phyloP scores from a whole-genome alignment of 2,329 filamentous ascomycete species.

The Colletotrichum liaoningense region DNA sequence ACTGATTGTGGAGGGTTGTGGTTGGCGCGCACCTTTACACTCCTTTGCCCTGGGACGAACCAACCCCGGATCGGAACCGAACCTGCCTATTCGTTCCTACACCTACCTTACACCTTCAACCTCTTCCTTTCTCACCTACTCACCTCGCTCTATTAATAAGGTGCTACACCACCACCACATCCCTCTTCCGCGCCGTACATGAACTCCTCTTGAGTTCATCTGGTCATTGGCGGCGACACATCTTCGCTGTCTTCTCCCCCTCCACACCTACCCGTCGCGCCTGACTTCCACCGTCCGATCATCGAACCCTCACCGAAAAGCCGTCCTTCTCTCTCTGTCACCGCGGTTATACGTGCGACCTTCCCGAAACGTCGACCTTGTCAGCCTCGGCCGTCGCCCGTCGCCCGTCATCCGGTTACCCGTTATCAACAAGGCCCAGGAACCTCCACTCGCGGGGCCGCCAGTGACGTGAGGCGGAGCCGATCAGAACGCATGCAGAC shows the following conservation, averaged over 20 bases:
- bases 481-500: slow-evolving; percentile 1
- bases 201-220: slow-evolving; percentile 23
- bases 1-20: slow-evolving; percentile 16
- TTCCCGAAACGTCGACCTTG: slow-evolving; percentile 15
- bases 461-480: slow-evolving; percentile 33
- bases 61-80: background rate
- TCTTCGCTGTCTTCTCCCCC: background rate
- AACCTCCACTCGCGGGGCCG: slow-evolving; percentile 10
- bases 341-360: background rate
- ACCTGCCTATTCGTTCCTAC: background rate
- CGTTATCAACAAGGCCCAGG: background rate
- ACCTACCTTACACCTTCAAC: background rate
- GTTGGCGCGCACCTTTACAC: slow-evolving; percentile 6
- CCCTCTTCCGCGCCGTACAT: background rate
- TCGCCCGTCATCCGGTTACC: background rate
- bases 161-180: slow-evolving; percentile 13
- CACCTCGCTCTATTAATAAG: slow-evolving; percentile 20
- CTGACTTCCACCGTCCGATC: slow-evolving; percentile 15
- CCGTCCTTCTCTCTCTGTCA: background rate
- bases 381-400: background rate
- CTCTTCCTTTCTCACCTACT: slow-evolving; percentile 1
- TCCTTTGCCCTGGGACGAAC: background rate
- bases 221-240: slow-evolving; percentile 10
- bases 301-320: slow-evolving; percentile 1
- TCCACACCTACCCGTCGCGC: slow-evolving; percentile 1